phyloP scores from a whole-genome alignment of 2,329 filamentous ascomycete genomes.

The Xylariaceae sp. region DNA sequence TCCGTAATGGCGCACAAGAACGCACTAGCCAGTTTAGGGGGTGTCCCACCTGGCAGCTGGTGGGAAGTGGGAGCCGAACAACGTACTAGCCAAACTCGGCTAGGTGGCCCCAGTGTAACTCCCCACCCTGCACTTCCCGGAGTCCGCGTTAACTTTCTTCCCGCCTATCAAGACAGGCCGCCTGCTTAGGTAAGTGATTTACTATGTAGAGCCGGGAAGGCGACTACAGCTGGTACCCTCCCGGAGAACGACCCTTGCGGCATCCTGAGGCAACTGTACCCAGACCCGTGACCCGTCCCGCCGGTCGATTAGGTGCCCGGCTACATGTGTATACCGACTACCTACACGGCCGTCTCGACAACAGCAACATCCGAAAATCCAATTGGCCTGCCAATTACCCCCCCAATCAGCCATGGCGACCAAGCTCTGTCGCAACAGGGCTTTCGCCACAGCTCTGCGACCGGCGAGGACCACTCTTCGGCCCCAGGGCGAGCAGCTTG shows the following conservation, averaged over 20 bases:
- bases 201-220: background rate
- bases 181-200: background rate
- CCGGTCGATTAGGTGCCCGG: conserved; percentile 17
- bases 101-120: no score
- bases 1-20: background rate
- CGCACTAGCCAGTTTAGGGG: background rate
- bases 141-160: conserved; percentile 16
- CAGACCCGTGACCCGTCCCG: background rate
- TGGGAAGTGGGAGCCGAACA: no score
- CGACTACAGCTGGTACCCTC: background rate
- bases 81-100: no score
- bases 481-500: conserved; percentile 37
- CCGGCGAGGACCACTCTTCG: conserved; percentile 43
- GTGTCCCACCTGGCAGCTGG: background rate
- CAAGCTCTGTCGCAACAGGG: conserved; percentile 52
- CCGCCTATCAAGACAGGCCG: background rate
- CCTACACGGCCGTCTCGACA: conserved; percentile 12
- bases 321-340: no score
- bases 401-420: conserved; percentile 49
- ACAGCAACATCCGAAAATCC: conserved; percentile 23
- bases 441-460: conserved; percentile 50
- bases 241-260: background rate
- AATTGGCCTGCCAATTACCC: conserved; percentile 41
- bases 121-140: background rate
- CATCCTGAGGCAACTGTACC: conserved; percentile 2